Evolutionary conservation across 2,329 filamentous ascomycete species (phyloP).

Genomic region (Diaporthe sp.): DNA sequence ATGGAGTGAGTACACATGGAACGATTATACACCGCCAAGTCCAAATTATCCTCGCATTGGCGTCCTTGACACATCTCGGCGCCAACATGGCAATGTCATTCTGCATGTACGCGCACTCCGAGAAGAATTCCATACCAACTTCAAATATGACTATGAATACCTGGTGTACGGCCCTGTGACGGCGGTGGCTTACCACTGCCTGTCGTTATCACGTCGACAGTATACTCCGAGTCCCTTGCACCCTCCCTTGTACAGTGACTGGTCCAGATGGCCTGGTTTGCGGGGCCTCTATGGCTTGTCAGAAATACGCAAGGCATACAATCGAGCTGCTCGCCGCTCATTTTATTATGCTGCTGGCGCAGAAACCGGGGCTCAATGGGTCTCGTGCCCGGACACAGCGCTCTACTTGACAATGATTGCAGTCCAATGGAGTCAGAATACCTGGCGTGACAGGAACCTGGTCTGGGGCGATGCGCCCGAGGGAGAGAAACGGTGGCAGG

Average conservation of each 20-base stretch:
- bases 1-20: background rate
- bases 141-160: background rate
- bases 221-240: background rate
- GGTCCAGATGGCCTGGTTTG: background rate
- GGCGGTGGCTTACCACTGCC: background rate
- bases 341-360: background rate
- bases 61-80: background rate
- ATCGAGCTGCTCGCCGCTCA: background rate
- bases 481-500: background rate
- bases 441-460: background rate
- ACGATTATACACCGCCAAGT: background rate
- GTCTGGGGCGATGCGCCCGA: background rate
- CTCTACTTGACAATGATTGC: background rate
- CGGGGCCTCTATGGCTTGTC: background rate
- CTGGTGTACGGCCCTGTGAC: background rate
- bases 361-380: background rate
- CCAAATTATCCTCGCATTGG: background rate
- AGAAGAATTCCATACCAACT: background rate
- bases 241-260: background rate
- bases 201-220: background rate
- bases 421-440: background rate
- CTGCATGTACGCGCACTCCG: background rate
- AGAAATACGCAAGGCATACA: background rate
- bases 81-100: background rate
- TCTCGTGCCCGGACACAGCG: background rate